A percentile compares a stretch with the other conserved stretches of the same genome.
Conservation (phyloP, 2,329 filamentous ascomycete species). For the Fusarium sp. region DNA sequence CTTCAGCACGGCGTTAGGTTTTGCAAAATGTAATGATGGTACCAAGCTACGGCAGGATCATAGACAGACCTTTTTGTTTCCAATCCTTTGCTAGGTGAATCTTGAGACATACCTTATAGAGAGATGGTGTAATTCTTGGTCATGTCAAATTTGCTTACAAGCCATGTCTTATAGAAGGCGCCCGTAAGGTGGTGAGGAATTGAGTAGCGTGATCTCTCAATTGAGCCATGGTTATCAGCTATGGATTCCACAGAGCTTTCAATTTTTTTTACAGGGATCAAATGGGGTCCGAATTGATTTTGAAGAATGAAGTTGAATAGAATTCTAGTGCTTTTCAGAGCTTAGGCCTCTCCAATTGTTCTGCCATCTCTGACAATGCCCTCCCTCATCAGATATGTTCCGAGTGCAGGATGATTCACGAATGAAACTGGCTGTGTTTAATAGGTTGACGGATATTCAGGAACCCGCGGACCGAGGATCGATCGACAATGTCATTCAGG, state of each 20-base stretch:
- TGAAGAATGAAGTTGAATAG: neutral
- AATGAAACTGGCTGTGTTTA: neutral
- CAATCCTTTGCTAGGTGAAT: constrained; percentile 6
- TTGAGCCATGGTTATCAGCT: neutral
- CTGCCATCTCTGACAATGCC: neutral
- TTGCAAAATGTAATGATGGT: constrained; percentile 46
- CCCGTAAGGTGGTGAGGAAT: neutral
- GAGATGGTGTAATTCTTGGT: neutral
- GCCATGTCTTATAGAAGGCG: neutral
- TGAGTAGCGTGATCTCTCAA: neutral
- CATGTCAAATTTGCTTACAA: neutral
- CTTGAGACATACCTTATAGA: neutral
- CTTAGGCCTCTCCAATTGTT: neutral
- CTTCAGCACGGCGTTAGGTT: constrained; percentile 48
- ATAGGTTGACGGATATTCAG: constrained; percentile 7
- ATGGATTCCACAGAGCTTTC: neutral
- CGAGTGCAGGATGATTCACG: neutral
- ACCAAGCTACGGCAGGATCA: constrained; percentile 34
- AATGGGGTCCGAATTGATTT: neutral
- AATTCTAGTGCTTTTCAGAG: neutral
- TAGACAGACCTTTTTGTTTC: constrained; percentile 29
- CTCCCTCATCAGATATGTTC: neutral
- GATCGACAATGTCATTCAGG: constrained; percentile 27
- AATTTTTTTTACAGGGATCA: neutral
- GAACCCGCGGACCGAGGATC: constrained; percentile 2